A percentile compares a stretch with the other conserved stretches of the same genome.
These are phyloP conservation scores for Rhododendron mucronatum DNA, from an alignment of 148 eudicot species.

Conservation along the genomic window DNA sequence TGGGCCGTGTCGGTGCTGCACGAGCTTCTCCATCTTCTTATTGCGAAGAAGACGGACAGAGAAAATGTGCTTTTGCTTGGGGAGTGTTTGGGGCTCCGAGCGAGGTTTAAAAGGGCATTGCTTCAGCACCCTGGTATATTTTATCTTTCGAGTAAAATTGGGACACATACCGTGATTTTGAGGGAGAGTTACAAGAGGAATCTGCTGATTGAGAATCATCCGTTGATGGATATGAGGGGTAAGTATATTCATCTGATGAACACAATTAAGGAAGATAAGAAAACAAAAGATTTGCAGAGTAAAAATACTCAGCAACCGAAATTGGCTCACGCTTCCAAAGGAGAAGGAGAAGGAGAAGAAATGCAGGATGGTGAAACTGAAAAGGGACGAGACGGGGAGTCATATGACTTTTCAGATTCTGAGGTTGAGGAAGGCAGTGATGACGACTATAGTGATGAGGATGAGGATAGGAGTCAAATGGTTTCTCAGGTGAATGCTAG, in stretches of 20 bases:
- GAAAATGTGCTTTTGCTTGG: constrained; percentile 60
- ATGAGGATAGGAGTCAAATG: neutral
- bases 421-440: constrained; percentile 38
- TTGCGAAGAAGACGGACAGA: constrained; percentile 74
- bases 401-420: constrained; percentile 25
- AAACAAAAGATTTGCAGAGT: constrained; percentile 26
- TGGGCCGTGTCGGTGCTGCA: constrained; percentile 78
- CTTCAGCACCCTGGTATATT: constrained; percentile 88
- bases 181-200: constrained; percentile 79
- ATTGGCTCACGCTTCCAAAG: constrained; percentile 17
- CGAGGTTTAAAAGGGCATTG: constrained; percentile 71
- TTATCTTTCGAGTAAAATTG: constrained; percentile 66
- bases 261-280: constrained; percentile 39
- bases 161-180: constrained; percentile 73
- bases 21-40: constrained; percentile 59
- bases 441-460: constrained; percentile 24
- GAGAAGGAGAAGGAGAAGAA: constrained; percentile 25
- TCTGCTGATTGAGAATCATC: constrained; percentile 54
- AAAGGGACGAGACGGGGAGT: constrained; percentile 26
- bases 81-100: constrained; percentile 62
- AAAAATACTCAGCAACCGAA: constrained; percentile 13
- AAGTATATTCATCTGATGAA: constrained; percentile 79
- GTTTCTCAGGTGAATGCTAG: neutral
- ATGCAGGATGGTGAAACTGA: constrained; percentile 18
- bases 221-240: constrained; percentile 63